phyloP scores from a whole-genome alignment of 1,284 basidiomycete species.

The Microbotryum scabiosae region DNA sequence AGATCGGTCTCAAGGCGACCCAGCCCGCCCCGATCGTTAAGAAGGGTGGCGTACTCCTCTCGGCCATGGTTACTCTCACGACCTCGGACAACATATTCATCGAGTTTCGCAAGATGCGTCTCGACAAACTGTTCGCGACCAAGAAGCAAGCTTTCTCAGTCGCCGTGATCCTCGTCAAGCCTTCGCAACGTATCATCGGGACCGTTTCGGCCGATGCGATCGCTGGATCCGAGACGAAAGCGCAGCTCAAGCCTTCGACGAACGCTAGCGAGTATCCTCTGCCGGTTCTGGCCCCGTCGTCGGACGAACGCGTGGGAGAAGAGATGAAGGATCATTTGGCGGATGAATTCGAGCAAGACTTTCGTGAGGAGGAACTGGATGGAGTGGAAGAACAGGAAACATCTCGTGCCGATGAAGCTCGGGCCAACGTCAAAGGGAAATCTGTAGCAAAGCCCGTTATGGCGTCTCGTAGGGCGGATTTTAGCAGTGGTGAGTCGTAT shows the following conservation, averaged over 20 bases:
- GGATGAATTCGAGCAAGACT: neutral
- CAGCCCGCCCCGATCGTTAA: constrained; percentile 13
- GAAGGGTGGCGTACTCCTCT: constrained; percentile 16
- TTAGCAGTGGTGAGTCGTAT: neutral
- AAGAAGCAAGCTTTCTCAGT: constrained; percentile 29
- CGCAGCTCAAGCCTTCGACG: constrained; percentile 10
- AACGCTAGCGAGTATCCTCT: constrained; percentile 10
- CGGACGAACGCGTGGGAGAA: neutral
- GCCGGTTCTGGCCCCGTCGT: constrained; percentile 7
- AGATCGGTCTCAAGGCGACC: constrained; percentile 17
- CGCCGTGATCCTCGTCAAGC: constrained; percentile 33
- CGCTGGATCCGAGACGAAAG: constrained; percentile 22
- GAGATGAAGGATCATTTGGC: neutral
- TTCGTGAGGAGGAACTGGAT: neutral
- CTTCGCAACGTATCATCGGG: constrained; percentile 33
- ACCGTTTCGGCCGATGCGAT: constrained; percentile 19
- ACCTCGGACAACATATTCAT: constrained; percentile 24
- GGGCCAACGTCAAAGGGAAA: neutral
- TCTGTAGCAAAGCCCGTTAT: neutral
- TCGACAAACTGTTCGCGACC: constrained; percentile 8
- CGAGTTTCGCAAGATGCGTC: constrained; percentile 23
- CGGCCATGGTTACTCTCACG: constrained; percentile 7
- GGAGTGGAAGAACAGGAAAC: neutral
- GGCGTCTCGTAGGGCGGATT: neutral
- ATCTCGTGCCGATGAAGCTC: neutral